Base-by-base conservation (phyloP, 257 asterid species). In the Apocynum venetum region DNA sequence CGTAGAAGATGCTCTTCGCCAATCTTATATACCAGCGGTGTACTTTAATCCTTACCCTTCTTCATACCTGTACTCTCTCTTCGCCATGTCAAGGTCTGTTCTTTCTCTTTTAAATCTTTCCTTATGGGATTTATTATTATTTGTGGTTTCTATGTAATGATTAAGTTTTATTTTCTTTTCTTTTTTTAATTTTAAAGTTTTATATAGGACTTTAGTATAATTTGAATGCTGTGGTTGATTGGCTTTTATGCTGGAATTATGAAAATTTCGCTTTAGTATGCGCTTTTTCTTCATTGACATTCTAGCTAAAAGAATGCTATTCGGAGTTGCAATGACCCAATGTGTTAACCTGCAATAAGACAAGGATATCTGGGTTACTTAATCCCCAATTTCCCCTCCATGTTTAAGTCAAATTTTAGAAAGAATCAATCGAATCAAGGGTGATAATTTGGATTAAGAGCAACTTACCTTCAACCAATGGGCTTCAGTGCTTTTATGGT, bases 1-100 rank as follows among this genome's bases (percentile, higher is more conserved):
- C 64, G 71, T 69, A 40, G 76, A 80, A 68, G 61, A 80, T 80
- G 83, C 80, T 63, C 77, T 79, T 75, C 61, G 80, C 76, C 77
- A 61, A 75, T 60, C 68, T 38, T 38, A 31, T 38, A 10, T 20
- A 7, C 52, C 68, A 2, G 40, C 69, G 56, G 77, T 56, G n/a
- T 43, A 8, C 41, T 56, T 40, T 74, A 55, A 56, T 41, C 41
- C n/a, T 57, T 38, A 17, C 36, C 65, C 36, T 20, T 57, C 52
- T 41, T 41, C 68, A 10, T 55, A 40, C 47, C 5, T 51, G 4
- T 46, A 51, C 69, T 52, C 19, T 25, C 43, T 59, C 38, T 73
- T 73, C 77, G 68, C 77, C 77, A 74, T 74, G 77, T 57, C 77
- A 19, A 74, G 77, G 77, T 74, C 43, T 43, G 69, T 15, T 14